Base-by-base conservation (phyloP, 441 rosid genomes). In the Pelargonium myrrhifolium region DNA sequence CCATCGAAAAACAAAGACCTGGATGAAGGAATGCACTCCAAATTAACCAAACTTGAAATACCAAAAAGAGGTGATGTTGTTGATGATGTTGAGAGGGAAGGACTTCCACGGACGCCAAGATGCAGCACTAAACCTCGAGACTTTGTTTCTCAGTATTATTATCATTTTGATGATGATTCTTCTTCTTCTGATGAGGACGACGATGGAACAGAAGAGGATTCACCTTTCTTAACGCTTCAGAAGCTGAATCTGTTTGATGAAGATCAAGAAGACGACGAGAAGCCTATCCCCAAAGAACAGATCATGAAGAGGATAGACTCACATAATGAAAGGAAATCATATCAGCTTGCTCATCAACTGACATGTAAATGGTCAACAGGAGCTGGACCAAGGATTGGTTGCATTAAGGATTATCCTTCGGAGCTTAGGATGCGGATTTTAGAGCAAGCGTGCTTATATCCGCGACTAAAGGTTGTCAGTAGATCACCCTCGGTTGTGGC, bases 321-420 rank as follows among this genome's bases (percentile, higher is more conserved):
- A 1, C 89, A 80, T 64, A 87, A 84, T 67, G 86, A 78, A 79
- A 77, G 65, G n/a, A 79, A 75, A 55, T 86, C 96, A 1, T 88
- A 77, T 76, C 99, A 94, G 73, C 61, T 94, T 55, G 98, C 93
- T 47, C 81, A 75, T 76, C 98, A 92, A 72, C 60, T 92, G 64
- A 83, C 93, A 4, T 83, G 87, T 78, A 88, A 74, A 74, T 92
- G 99, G 99, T 88, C 97, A 49, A 88, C 98, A 2, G 99, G 99
- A 51, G 98, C 98, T n/a, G 99, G 99, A 59, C 98, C 99, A 3
- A 82, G 97, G n/a, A 94, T 92, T 1, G 92, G 99, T 67, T 89
- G 95, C 40, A 90, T 94, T 64, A 88, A 93, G 77, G 96, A 94
- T 73, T 94, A 88, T 73, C 99, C 97, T 1, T 70, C 86, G 9